Percentiles rank a stretch among this genome's conserved stretches.
Conservation (phyloP, 129 eudicot species). For the Centella asiatica region DNA sequence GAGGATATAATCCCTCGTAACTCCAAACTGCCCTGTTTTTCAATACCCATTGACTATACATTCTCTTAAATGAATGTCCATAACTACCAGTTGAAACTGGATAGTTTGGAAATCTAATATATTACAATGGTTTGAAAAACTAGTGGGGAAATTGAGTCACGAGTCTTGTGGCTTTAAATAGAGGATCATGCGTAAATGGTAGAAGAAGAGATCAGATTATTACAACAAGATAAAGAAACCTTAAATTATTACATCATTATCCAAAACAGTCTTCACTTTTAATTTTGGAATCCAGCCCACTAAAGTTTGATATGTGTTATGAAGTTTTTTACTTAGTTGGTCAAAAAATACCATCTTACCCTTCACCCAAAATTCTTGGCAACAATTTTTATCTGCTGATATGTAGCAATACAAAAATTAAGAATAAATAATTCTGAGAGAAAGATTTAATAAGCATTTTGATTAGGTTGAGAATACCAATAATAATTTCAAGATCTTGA, state of each 20-base stretch:
- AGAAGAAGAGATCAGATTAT: background rate
- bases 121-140: constrained; percentile 10
- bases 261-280: constrained; percentile 24
- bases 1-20: constrained; percentile 17
- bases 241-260: constrained; percentile 25
- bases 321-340: background rate
- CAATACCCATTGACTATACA: constrained; percentile 16
- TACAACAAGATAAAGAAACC: background rate
- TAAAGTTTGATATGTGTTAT: constrained; percentile 19
- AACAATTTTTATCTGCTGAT: too few species aligned
- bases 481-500: too few species aligned
- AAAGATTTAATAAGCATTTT: too few species aligned
- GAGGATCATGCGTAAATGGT: background rate
- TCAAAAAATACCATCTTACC: constrained; percentile 16
- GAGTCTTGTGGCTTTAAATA: constrained; percentile 16
- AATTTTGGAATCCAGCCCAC: constrained; percentile 16
- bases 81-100: constrained; percentile 5
- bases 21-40: constrained; percentile 34
- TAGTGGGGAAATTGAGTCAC: constrained; percentile 3
- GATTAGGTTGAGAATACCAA: too few species aligned
- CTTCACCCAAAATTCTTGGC: too few species aligned
- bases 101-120: background rate
- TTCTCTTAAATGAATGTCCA: constrained; percentile 8
- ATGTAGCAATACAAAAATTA: too few species aligned
- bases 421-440: too few species aligned